A percentile compares a stretch with the other conserved stretches of the same genome.
Conservation (phyloP, 2,329 filamentous ascomycete species). For the Tympanopsis confertula region DNA sequence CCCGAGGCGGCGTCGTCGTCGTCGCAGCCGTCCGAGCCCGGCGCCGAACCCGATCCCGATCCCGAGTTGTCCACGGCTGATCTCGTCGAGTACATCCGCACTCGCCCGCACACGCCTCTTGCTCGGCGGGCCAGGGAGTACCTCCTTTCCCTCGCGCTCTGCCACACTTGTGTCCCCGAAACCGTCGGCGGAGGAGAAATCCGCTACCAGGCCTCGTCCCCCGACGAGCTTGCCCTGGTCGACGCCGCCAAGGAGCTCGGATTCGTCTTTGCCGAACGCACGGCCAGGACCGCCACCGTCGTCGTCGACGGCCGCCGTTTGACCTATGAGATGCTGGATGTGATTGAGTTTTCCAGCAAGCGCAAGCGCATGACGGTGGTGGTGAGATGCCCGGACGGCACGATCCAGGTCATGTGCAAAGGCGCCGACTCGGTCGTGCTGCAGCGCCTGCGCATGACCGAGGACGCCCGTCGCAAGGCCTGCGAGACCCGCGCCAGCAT, state of each 20-base stretch:
- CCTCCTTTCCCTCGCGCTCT: conserved; percentile 72
- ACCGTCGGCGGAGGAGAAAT: conserved; percentile 53
- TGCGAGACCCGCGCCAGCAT: conserved; percentile 49
- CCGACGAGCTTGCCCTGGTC: conserved; percentile 79
- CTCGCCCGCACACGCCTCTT: conserved; percentile 66
- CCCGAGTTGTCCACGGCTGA: conserved; percentile 57
- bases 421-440: conserved; percentile 79
- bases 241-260: conserved; percentile 76
- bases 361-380: conserved; percentile 86
- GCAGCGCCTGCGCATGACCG: conserved; percentile 62
- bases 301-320: conserved; percentile 24
- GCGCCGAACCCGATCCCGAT: conserved; percentile 14
- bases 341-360: conserved; percentile 83
- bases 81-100: conserved; percentile 65
- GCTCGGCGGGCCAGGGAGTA: conserved; percentile 72
- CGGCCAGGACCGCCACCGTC: conserved; percentile 53
- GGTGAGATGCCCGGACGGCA: conserved; percentile 72
- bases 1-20: neutral
- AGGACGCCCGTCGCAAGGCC: conserved; percentile 68
- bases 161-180: conserved; percentile 84
- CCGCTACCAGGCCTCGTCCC: conserved; percentile 80
- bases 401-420: conserved; percentile 77
- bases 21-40: conserved; percentile 1
- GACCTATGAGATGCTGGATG: conserved; percentile 68
- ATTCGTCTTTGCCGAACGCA: conserved; percentile 63